phyloP scores from a whole-genome alignment of 164 flowering plant genomes.

The Echeveria elegans region DNA sequence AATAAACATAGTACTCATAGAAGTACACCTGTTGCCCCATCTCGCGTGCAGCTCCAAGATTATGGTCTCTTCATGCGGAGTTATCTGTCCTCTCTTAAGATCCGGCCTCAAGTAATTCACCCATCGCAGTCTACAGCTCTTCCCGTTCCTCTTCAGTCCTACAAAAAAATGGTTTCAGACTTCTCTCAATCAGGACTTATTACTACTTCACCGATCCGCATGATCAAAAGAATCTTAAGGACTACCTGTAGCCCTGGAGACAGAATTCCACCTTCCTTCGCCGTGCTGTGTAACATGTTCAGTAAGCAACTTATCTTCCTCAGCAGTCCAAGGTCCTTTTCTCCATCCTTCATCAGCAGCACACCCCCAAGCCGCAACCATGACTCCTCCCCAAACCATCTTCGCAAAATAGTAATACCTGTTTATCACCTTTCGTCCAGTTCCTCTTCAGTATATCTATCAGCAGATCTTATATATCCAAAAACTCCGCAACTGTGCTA shows the following conservation, averaged over 20 bases:
- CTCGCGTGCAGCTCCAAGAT: slow-evolving; percentile 76
- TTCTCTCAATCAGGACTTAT: background rate
- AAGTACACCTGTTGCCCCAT: slow-evolving; percentile 89
- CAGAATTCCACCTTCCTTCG: slow-evolving; percentile 91
- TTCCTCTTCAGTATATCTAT: background rate
- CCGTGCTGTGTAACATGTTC: slow-evolving; percentile 78
- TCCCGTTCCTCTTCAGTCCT: slow-evolving; percentile 90
- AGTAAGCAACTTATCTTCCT: slow-evolving; percentile 74
- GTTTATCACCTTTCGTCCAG: background rate
- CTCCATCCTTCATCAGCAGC: slow-evolving; percentile 62
- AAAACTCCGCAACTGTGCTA: background rate
- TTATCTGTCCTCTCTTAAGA: slow-evolving; percentile 82
- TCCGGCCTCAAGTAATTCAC: slow-evolving; percentile 92
- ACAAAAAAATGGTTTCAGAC: background rate
- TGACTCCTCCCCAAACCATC: slow-evolving; percentile 23
- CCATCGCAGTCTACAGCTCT: slow-evolving; percentile 94
- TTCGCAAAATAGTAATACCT: background rate
- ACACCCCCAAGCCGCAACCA: slow-evolving; percentile 43
- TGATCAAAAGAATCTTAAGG: background rate
- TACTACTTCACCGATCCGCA: background rate
- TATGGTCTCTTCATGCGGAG: slow-evolving; percentile 74
- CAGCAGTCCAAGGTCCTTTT: slow-evolving; percentile 94
- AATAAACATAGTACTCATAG: background rate
- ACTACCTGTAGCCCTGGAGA: slow-evolving; percentile 64
- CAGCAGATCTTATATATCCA: background rate